Evolutionary conservation across 2,329 filamentous ascomycete genomes (phyloP).

Genomic region (Aspergillus sp.): DNA sequence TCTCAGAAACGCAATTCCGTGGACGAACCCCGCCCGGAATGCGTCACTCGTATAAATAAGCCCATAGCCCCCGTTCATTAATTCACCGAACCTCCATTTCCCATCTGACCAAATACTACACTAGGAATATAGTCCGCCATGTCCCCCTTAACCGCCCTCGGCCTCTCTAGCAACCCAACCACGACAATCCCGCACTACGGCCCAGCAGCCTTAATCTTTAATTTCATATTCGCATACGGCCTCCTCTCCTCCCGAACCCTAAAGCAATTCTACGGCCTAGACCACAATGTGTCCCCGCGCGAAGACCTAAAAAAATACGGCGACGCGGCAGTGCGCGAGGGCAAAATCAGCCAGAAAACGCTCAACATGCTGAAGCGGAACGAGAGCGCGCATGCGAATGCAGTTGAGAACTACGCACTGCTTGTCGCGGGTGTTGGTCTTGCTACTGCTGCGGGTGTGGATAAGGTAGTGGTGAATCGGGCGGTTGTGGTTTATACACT

Average conservation of each 20-base stretch:
- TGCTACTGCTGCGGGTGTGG: constrained; percentile 42
- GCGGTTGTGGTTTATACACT: constrained; percentile 42
- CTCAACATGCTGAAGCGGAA: constrained; percentile 46
- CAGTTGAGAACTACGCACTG: constrained; percentile 37
- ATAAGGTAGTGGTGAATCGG: constrained; percentile 36
- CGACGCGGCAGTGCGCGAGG: constrained; percentile 41
- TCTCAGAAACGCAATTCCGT: no score
- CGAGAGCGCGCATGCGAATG: constrained; percentile 49
- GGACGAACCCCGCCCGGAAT: no score
- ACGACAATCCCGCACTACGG: constrained; percentile 15
- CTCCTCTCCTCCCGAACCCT: constrained; percentile 45
- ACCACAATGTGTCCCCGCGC: constrained; percentile 50
- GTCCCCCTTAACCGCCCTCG: constrained; percentile 27
- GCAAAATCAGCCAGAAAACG: constrained; percentile 45
- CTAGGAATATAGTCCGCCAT: neutral
- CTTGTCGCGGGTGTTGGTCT: constrained; percentile 36
- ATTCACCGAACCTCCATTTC: no score
- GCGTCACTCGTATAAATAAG: neutral
- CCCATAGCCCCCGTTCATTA: neutral
- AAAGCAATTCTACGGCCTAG: constrained; percentile 45
- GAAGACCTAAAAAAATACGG: constrained; percentile 50
- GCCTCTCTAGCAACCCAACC: constrained; percentile 18
- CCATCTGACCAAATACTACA: no score
- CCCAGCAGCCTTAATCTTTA: constrained; percentile 35
- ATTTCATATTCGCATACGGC: constrained; percentile 44